A percentile compares a stretch with the other conserved stretches of the same genome.
These are phyloP conservation scores for Botrytis pseudocinerea DNA, from an alignment of 2,329 filamentous ascomycete genomes.

Conservation along the genomic window DNA sequence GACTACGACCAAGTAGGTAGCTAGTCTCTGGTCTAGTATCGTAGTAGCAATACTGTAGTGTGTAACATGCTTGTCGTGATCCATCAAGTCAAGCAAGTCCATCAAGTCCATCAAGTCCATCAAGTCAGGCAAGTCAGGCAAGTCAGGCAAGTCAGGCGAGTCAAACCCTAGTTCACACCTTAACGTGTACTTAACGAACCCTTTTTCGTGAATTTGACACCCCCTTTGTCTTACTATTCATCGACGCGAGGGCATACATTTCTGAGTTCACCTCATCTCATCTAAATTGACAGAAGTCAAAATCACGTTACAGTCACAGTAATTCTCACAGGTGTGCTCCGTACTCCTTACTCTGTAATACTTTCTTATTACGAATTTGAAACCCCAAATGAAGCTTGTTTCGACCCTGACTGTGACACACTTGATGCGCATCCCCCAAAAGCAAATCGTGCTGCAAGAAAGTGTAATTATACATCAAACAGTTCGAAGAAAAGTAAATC, in stretches of 20 bases:
- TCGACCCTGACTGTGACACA: not conserved
- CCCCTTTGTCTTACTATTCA: not conserved
- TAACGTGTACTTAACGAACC: not conserved
- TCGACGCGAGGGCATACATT: not conserved
- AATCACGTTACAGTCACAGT: not conserved
- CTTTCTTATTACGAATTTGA: not conserved
- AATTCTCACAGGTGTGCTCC: not conserved
- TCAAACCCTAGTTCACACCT: not conserved
- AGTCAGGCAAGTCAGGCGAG: not conserved
- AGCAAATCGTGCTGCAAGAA: not conserved
- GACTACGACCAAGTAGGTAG: not conserved
- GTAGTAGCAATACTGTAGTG: not conserved
- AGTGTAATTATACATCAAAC: not conserved
- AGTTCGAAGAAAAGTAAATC: not conserved
- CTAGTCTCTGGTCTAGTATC: not conserved
- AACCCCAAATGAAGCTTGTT: not conserved
- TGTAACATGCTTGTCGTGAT: not conserved
- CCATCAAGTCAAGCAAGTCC: not conserved
- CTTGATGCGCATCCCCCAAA: not conserved
- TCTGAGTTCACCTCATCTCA: not conserved
- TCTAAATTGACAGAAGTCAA: not conserved
- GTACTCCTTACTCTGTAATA: not conserved
- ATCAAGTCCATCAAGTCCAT: too few relatives aligned
- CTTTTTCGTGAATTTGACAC: constrained; percentile 7
- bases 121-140: not conserved